A percentile compares a stretch with the other conserved stretches of the same genome.
Conservation (phyloP, 768 basidiomycete genomes). For the Xanthoconium purpureum region DNA sequence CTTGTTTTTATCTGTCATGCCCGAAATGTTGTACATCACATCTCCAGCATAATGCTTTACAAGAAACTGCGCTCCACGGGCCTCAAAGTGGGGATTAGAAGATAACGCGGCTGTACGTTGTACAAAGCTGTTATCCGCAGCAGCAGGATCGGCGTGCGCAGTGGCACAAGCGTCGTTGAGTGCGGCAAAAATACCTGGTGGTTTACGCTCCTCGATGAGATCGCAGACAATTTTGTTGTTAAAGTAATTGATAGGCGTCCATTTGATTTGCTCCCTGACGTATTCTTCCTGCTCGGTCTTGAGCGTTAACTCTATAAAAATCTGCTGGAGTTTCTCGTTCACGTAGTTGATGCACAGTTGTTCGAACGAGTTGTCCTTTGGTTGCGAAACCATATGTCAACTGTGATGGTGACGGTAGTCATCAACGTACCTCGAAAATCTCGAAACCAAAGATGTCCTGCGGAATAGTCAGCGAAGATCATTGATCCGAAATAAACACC, state of each 20-base stretch:
- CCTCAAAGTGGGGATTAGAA: constrained; percentile 90
- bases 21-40: constrained; percentile 94
- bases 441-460: constrained; percentile 99
- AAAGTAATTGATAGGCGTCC: constrained; percentile 99
- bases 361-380: constrained; percentile 89
- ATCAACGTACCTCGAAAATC: constrained; percentile 77
- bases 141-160: constrained; percentile 93
- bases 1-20: constrained; percentile 99
- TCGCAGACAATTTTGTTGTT: constrained; percentile 98
- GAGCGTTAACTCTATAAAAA: constrained; percentile 97
- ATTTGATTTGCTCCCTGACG: constrained; percentile 96
- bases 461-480: background rate
- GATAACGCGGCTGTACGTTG: constrained; percentile 82
- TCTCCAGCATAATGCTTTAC: constrained; percentile 98
- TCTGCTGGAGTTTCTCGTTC: constrained; percentile 99
- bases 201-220: constrained; percentile 93
- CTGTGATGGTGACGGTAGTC: background rate
- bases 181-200: constrained; percentile 96
- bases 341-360: constrained; percentile 99
- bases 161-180: constrained; percentile 99
- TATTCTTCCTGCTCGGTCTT: constrained; percentile 99
- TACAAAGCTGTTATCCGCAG: constrained; percentile 95
- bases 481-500: background rate
- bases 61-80: constrained; percentile 90
- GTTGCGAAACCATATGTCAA: constrained; percentile 23